A percentile compares a stretch with the other conserved stretches of the same genome.
Conservation (phyloP, 2,329 filamentous ascomycete species). For the Diaporthe nobilis region DNA sequence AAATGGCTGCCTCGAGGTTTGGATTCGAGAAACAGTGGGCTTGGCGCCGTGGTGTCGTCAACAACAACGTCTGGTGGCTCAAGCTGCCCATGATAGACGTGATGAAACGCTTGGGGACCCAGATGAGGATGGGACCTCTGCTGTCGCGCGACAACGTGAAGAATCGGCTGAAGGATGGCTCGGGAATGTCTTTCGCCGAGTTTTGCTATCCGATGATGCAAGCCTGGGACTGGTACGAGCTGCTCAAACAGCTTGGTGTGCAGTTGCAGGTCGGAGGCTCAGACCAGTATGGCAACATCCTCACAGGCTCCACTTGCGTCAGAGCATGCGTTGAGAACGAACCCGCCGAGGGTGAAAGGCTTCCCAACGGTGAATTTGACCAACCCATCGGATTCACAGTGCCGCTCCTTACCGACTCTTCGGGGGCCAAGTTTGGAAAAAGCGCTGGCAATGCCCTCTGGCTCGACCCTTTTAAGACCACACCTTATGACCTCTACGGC, state of each 20-base stretch:
- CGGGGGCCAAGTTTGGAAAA: constrained; percentile 94
- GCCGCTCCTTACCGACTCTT: constrained; percentile 86
- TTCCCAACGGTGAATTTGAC: constrained; percentile 60
- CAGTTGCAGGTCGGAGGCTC: constrained; percentile 94
- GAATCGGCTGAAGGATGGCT: constrained; percentile 84
- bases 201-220: constrained; percentile 95
- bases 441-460: constrained; percentile 94
- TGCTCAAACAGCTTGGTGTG: constrained; percentile 77
- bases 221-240: constrained; percentile 95
- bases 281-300: constrained; percentile 97
- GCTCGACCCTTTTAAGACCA: constrained; percentile 87
- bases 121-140: constrained; percentile 87
- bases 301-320: constrained; percentile 88
- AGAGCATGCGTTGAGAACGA: constrained; percentile 78
- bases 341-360: constrained; percentile 57
- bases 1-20: constrained; percentile 74
- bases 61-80: constrained; percentile 90
- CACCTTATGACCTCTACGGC: constrained; percentile 87
- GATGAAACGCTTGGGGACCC: constrained; percentile 78
- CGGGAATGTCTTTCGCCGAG: constrained; percentile 95
- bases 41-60: constrained; percentile 77
- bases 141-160: constrained; percentile 86
- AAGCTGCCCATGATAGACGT: constrained; percentile 81
- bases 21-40: constrained; percentile 74
- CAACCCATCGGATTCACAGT: constrained; percentile 89